These are phyloP conservation scores for Acephala macrosclerotiorum DNA, from an alignment of 2,329 filamentous ascomycete genomes.

Conservation along the genomic window DNA sequence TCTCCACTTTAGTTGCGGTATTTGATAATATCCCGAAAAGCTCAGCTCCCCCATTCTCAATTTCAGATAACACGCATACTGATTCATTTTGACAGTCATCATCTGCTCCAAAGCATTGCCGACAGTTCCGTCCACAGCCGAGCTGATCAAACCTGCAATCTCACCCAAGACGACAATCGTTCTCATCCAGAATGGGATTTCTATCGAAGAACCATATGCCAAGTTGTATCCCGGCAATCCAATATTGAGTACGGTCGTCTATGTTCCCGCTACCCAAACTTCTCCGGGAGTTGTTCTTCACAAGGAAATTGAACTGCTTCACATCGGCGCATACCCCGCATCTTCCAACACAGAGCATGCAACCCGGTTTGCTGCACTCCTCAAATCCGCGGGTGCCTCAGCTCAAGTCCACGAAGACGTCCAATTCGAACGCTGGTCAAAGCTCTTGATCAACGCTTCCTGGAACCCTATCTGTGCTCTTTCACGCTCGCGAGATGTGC, in stretches of 20 bases:
- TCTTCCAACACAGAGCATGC: conserved; percentile 21
- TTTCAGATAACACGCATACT: no score
- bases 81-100: conserved; percentile 13
- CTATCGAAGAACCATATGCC: conserved; percentile 63
- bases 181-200: conserved; percentile 68
- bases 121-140: conserved; percentile 27
- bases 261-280: conserved; percentile 57
- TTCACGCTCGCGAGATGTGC: conserved; percentile 57
- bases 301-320: conserved; percentile 59
- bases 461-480: conserved; percentile 69
- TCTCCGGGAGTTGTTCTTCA: conserved; percentile 58
- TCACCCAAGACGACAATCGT: conserved; percentile 58
- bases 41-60: no score
- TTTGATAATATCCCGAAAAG: no score
- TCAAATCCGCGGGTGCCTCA: conserved; percentile 52
- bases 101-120: conserved; percentile 34
- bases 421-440: conserved; percentile 64
- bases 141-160: conserved; percentile 44
- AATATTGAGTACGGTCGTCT: conserved; percentile 62
- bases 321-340: conserved; percentile 50
- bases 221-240: conserved; percentile 57
- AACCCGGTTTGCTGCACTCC: conserved; percentile 20
- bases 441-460: conserved; percentile 65
- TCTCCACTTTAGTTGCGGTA: no score
- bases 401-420: conserved; percentile 60